Evolutionary conservation across 75 land plant species (phyloP).

Genomic region (Selaginella tamariscina): DNA sequence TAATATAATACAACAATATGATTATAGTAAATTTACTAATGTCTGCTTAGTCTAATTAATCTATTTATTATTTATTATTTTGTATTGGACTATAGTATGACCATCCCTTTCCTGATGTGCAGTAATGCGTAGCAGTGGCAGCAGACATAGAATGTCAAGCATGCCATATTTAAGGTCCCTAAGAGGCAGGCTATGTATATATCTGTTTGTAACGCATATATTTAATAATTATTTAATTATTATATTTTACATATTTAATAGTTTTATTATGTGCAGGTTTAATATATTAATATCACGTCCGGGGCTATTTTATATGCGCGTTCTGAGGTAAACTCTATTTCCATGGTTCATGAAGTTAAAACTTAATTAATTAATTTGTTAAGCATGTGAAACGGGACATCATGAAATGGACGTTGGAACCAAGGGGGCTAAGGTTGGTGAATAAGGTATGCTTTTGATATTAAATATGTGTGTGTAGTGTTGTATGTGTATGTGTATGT

Average conservation of each 20-base stretch:
- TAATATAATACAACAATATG: neutral
- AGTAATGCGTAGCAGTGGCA: neutral
- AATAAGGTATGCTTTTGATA: neutral
- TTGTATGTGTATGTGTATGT: neutral
- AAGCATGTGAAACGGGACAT: neutral
- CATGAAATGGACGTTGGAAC: neutral
- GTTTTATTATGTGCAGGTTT: too few relatives aligned
- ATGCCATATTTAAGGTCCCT: neutral
- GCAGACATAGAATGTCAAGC: conserved; percentile 3
- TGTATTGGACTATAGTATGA: neutral
- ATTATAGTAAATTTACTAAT: neutral
- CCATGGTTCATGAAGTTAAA: neutral
- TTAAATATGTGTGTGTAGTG: too few relatives aligned
- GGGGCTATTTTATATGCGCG: neutral
- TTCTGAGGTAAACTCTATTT: neutral
- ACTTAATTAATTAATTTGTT: neutral
- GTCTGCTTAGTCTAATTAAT: neutral
- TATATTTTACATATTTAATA: neutral
- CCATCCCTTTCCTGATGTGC: neutral
- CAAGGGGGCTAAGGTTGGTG: neutral
- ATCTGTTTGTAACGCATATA: neutral
- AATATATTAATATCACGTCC: neutral
- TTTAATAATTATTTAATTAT: neutral
- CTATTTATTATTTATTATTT: neutral
- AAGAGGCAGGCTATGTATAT: neutral